phyloP scores from a whole-genome alignment of 208 protist genomes.

The Leishmania mexicana region DNA sequence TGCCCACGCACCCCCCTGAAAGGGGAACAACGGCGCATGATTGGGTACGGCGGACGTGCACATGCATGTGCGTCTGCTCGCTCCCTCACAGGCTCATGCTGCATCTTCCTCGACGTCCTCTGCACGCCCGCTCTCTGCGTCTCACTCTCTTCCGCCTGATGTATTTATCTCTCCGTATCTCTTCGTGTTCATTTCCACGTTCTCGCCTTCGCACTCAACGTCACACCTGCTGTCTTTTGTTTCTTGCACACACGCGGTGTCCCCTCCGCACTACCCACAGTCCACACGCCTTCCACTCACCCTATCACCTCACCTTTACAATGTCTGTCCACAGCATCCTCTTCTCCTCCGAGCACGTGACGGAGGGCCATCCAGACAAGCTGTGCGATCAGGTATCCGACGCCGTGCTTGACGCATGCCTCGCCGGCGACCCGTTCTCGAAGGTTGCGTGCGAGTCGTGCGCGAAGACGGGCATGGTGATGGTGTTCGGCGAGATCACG shows the following conservation, averaged over 20 bases:
- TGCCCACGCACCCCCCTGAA: background rate
- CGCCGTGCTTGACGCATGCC: constrained; percentile 99
- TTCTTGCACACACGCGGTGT: background rate
- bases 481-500: constrained; percentile 99
- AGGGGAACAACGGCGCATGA: background rate
- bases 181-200: background rate
- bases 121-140: background rate
- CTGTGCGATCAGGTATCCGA: constrained; percentile 99
- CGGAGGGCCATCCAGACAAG: constrained; percentile 99
- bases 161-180: background rate
- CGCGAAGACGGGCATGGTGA: constrained; percentile 98
- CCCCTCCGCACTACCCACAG: background rate
- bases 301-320: constrained; percentile 7
- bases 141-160: background rate
- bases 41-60: background rate
- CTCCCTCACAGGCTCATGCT: background rate
- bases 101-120: background rate
- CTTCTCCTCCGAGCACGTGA: constrained; percentile 99
- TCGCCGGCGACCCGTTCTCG: constrained; percentile 96
- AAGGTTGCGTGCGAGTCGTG: constrained; percentile 99
- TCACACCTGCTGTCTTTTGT: background rate
- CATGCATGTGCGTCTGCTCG: background rate
- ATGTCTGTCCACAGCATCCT: constrained; percentile 94
- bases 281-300: background rate
- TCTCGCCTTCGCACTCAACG: background rate